phyloP scores from a whole-genome alignment of 495 filamentous ascomycete genomes.

The Chaetomidium leptoderma region DNA sequence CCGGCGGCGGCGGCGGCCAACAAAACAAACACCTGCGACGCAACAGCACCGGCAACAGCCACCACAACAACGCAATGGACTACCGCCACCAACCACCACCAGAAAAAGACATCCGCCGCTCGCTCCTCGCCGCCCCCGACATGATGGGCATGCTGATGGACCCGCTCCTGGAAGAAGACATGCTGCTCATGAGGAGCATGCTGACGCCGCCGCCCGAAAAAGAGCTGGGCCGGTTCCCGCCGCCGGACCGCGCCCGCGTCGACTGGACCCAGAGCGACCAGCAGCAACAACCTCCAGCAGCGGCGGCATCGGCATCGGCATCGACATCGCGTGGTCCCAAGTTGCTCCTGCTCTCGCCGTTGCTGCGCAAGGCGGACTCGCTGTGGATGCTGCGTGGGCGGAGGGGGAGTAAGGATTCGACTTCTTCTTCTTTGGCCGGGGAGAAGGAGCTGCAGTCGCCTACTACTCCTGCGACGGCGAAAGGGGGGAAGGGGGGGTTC shows the following conservation, averaged over 20 bases:
- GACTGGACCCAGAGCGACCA: conserved; percentile 50
- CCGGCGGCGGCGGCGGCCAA: not conserved
- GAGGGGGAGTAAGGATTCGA: conserved; percentile 21
- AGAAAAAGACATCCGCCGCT: not conserved
- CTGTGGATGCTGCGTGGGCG: conserved; percentile 35
- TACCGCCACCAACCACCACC: not conserved
- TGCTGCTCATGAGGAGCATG: too few relatives aligned
- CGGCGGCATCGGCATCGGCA: not conserved
- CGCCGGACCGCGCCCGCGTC: conserved; percentile 30
- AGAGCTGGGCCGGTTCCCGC: not conserved
- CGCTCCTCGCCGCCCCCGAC: conserved; percentile 7
- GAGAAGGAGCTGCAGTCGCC: not conserved
- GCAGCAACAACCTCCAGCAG: not conserved
- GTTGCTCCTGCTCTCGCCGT: conserved; percentile 22
- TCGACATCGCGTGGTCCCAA: not conserved
- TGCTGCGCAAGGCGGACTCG: conserved; percentile 40
- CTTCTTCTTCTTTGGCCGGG: not conserved
- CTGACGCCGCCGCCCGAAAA: not conserved
- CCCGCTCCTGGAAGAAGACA: conserved; percentile 10
- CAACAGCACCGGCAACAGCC: conserved; percentile 29
- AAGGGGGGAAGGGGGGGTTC: conserved; percentile 14
- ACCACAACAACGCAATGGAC: not conserved
- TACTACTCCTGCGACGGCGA: not conserved
- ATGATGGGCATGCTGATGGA: conserved; percentile 2
- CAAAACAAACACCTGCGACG: conserved; percentile 11